phyloP scores from a whole-genome alignment of 208 protist species.

The Trypanosoma theileri region DNA sequence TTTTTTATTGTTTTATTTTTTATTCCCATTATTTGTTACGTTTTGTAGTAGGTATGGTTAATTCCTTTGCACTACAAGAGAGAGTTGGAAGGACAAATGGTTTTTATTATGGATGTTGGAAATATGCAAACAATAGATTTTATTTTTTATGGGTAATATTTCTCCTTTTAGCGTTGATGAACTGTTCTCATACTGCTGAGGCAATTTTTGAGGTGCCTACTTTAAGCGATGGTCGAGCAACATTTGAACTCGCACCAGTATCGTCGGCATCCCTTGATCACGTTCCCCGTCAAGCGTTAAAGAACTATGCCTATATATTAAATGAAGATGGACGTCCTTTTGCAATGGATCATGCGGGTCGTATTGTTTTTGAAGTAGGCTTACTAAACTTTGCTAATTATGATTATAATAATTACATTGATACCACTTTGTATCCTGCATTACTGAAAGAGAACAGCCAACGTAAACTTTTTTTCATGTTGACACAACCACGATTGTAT shows the following conservation, averaged over 20 bases:
- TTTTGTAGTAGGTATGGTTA: too few relatives aligned
- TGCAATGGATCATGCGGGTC: slow-evolving; percentile 33
- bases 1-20: too few relatives aligned
- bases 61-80: too few relatives aligned
- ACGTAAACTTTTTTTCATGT: slow-evolving; percentile 41
- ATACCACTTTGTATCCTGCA: background rate
- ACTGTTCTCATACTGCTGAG: background rate
- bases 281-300: background rate
- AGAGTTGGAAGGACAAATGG: too few relatives aligned
- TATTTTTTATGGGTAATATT: background rate
- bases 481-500: slow-evolving; percentile 50
- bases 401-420: background rate
- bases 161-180: background rate
- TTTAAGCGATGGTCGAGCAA: too few relatives aligned
- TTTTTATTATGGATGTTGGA: too few relatives aligned
- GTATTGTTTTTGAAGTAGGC: slow-evolving; percentile 21
- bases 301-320: slow-evolving; percentile 12
- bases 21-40: too few relatives aligned
- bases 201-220: background rate
- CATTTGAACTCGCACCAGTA: slow-evolving; percentile 7
- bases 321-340: slow-evolving; percentile 26
- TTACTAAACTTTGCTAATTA: background rate
- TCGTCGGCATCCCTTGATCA: background rate
- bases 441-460: background rate
- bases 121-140: too few relatives aligned